These are phyloP conservation scores for Colletotrichum filicis DNA, from an alignment of 2,329 filamentous ascomycete genomes.

Conservation along the genomic window DNA sequence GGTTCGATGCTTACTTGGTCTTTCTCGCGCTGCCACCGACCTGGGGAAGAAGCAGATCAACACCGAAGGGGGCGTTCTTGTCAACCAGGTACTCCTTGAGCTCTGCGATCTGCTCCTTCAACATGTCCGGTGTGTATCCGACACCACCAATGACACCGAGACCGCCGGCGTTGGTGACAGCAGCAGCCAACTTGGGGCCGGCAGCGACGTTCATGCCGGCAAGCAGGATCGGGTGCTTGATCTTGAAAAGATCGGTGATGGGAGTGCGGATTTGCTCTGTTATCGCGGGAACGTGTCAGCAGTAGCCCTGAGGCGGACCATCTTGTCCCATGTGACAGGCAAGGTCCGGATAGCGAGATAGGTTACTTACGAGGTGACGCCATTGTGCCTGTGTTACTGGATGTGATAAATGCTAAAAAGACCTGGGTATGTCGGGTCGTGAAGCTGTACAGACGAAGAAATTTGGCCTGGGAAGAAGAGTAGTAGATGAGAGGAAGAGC, in stretches of 20 bases:
- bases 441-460: constrained; percentile 34
- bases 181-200: constrained; percentile 93
- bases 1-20: constrained; percentile 73
- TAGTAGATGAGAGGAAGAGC: constrained; percentile 12
- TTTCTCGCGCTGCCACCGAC: constrained; percentile 94
- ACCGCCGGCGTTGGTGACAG: constrained; percentile 96
- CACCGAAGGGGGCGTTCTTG: constrained; percentile 95
- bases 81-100: constrained; percentile 88
- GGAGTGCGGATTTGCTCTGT: constrained; percentile 90
- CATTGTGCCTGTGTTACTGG: constrained; percentile 62
- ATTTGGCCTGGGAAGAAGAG: not conserved
- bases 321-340: constrained; percentile 29
- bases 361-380: constrained; percentile 79
- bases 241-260: constrained; percentile 95
- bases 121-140: constrained; percentile 97
- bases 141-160: constrained; percentile 96
- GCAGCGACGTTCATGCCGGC: constrained; percentile 99
- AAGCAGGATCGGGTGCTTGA: constrained; percentile 95
- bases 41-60: constrained; percentile 93
- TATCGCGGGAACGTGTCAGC: constrained; percentile 37
- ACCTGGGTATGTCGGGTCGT: constrained; percentile 28
- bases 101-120: constrained; percentile 93
- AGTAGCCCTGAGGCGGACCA: not conserved
- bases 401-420: not conserved
- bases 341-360: not conserved